Conservation (phyloP, 805 yeast species). For the Schwanniomyces pseudopolymorphus region DNA sequence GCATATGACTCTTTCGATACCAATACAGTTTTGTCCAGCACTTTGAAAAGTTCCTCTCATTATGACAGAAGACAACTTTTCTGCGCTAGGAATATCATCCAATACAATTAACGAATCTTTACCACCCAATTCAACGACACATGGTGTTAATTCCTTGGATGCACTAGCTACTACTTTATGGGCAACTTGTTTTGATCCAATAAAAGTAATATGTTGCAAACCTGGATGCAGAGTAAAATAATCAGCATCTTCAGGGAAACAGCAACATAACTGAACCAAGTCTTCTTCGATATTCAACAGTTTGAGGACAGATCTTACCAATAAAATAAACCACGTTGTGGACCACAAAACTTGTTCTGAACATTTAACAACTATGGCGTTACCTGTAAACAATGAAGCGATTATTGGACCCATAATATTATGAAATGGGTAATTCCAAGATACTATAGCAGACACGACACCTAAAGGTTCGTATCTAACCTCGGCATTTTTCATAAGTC, state of each 20-base stretch:
- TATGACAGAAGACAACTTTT: constrained; percentile 65
- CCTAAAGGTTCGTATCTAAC: constrained; percentile 92
- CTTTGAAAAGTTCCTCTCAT: constrained; percentile 97
- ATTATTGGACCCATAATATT: constrained; percentile 90
- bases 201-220: constrained; percentile 85
- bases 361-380: constrained; percentile 87
- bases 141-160: constrained; percentile 84
- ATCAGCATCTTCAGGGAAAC: constrained; percentile 89
- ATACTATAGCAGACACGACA: constrained; percentile 82
- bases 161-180: constrained; percentile 84
- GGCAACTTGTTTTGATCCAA: constrained; percentile 95
- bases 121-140: constrained; percentile 95
- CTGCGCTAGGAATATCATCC: constrained; percentile 66
- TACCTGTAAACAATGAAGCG: constrained; percentile 88
- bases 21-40: constrained; percentile 97
- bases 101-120: constrained; percentile 88
- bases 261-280: constrained; percentile 82
- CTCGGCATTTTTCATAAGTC: constrained; percentile 83
- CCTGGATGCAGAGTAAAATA: constrained; percentile 81
- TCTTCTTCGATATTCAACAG: constrained; percentile 77
- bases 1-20: constrained; percentile 91
- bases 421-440: constrained; percentile 98
- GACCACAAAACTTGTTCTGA: constrained; percentile 97
- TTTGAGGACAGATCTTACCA: constrained; percentile 70
- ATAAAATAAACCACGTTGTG: constrained; percentile 69